Base-by-base conservation (phyloP, 139 green algal genomes). In the Chlorella sp. region DNA sequence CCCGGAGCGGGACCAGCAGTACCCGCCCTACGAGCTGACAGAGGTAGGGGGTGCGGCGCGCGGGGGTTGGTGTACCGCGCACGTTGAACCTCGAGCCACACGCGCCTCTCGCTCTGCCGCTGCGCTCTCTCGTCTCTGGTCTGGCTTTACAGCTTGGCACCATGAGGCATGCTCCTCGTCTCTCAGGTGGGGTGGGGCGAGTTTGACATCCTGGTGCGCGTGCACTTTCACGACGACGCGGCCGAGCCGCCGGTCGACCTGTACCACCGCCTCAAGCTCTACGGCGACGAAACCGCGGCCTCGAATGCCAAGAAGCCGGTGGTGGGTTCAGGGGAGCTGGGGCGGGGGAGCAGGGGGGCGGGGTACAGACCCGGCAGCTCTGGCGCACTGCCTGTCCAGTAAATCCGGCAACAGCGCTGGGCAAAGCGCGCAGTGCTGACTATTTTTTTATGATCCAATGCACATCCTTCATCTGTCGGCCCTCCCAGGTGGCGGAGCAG, bases 101-200 rank as follows among this genome's bases (percentile, higher is more conserved):
- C 6, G 27, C 27, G 48, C 6, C 48, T 5, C n/a, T n/a, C 8
- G 48, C 48, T 5, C 11, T 56, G 48, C 48, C 3, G 14, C 21
- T 33, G 11, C 51, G 51, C 23, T 33, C 21, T 33, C 7, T 33
- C 14, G 5, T 27, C 51, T 56, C 36, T 5, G 2, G 21, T 19
- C 72, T 65, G 7, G 84, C 82, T 14, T 90, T 77, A 51, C 81
- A 90, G 80, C 43, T 96, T 23, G n/a, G n/a, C n/a, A n/a, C n/a
- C n/a, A n/a, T n/a, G n/a, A n/a, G n/a, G n/a, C n/a, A n/a, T n/a
- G n/a, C n/a, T n/a, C n/a, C n/a, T n/a, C n/a, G n/a, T n/a, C n/a
- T 95, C 86, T 31, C 95, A 99, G 79, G 84, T 76, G 35, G 95
- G 95, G 19, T 99, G 95, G 95, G 95, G 95, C 48, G 95, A 99